Percentiles rank a stretch among this genome's conserved stretches.
Evolutionary conservation across 2,329 filamentous ascomycete genomes (phyloP).

Genomic region (Pseudohalonectria lignicola): DNA sequence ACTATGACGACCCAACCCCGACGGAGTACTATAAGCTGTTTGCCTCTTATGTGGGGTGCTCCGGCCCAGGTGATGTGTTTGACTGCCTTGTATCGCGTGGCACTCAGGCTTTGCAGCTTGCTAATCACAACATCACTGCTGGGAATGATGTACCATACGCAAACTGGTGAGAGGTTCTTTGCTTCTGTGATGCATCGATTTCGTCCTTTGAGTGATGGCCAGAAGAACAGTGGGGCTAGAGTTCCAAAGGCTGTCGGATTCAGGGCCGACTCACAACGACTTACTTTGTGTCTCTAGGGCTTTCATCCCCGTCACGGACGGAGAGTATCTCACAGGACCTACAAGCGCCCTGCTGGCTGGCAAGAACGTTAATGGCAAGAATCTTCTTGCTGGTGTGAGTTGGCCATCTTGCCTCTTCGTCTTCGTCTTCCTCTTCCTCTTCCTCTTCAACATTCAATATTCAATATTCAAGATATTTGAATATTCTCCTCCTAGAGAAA

Average conservation of each 20-base stretch:
- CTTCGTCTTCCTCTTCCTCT: too few species aligned
- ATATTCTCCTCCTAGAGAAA: too few species aligned
- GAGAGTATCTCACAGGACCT: conserved; percentile 15
- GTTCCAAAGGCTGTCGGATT: too few species aligned
- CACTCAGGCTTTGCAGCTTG: conserved; percentile 14
- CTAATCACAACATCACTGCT: conserved; percentile 11
- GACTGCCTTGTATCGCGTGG: conserved; percentile 16
- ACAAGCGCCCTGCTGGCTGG: conserved; percentile 17
- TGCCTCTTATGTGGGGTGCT: conserved; percentile 27
- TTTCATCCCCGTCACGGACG: conserved; percentile 24
- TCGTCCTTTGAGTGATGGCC: too few species aligned
- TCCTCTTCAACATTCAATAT: too few species aligned
- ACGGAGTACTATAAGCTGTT: conserved; percentile 33
- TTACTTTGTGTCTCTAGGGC: conserved; percentile 6
- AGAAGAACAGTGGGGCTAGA: too few species aligned
- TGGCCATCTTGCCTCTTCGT: conserved; percentile 1
- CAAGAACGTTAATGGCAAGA: conserved; percentile 17
- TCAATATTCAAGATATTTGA: too few species aligned
- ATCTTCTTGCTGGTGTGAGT: conserved; percentile 10
- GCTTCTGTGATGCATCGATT: too few species aligned
- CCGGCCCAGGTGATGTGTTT: conserved; percentile 12
- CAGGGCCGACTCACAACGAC: too few species aligned
- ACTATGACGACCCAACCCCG: conserved; percentile 31
- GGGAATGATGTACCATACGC: conserved; percentile 7
- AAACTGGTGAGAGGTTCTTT: conserved; percentile 7